phyloP scores from a whole-genome alignment of 345 rosid species.

The Citrus trifoliata region DNA sequence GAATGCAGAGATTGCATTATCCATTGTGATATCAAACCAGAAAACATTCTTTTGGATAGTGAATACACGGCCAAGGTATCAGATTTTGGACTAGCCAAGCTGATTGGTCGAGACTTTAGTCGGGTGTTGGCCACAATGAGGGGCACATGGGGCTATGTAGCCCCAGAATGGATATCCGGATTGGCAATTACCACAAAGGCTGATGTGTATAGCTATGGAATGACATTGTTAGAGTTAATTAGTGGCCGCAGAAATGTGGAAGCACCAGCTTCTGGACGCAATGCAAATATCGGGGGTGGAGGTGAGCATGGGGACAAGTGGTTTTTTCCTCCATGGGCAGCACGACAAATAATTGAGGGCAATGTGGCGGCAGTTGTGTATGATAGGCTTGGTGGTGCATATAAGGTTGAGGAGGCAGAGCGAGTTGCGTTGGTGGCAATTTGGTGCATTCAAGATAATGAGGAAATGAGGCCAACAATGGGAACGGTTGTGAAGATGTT shows the following conservation, averaged over 20 bases:
- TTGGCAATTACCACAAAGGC: conserved; percentile 61
- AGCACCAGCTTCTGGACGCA: conserved; percentile 29
- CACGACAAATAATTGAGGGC: conserved; percentile 61
- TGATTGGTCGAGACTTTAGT: conserved; percentile 58
- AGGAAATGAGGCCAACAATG: conserved; percentile 66
- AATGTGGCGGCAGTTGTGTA: conserved; percentile 47
- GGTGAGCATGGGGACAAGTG: conserved; percentile 41
- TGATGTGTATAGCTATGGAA: conserved; percentile 72
- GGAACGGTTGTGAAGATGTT: conserved; percentile 69
- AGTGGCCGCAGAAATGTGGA: conserved; percentile 75
- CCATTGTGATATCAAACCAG: conserved; percentile 64
- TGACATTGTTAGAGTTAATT: conserved; percentile 60
- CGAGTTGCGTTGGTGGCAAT: conserved; percentile 62
- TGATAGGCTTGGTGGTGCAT: conserved; percentile 38
- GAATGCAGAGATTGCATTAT: conserved; percentile 65
- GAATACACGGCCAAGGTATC: conserved; percentile 50
- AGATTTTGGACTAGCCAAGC: conserved; percentile 63
- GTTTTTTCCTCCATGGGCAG: conserved; percentile 97
- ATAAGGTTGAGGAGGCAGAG: conserved; percentile 48
- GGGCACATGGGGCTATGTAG: conserved; percentile 69
- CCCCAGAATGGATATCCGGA: conserved; percentile 69
- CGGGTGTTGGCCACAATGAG: conserved; percentile 58
- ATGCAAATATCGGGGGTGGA: conserved; percentile 20
- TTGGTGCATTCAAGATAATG: conserved; percentile 81
- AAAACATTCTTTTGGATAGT: conserved; percentile 53